Evolutionary conservation across 2,329 filamentous ascomycete species (phyloP).

Genomic region (Penicillium concentricum): DNA sequence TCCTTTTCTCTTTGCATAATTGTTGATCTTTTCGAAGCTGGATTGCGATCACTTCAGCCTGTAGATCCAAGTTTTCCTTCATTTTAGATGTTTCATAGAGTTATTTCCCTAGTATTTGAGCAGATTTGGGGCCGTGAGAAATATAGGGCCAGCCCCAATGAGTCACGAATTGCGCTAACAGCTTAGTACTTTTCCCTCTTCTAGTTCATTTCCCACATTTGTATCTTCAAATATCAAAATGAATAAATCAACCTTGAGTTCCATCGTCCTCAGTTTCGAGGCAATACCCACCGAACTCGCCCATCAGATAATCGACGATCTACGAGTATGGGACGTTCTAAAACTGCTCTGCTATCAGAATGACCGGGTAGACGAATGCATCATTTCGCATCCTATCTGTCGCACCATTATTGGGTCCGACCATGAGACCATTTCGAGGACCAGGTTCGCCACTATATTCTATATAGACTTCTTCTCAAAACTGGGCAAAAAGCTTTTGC

Average conservation of each 20-base stretch:
- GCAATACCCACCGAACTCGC: conserved; percentile 19
- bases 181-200: too few relatives aligned
- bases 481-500: neutral
- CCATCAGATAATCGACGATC: conserved; percentile 22
- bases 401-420: conserved; percentile 4
- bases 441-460: neutral
- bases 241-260: neutral
- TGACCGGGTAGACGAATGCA: conserved; percentile 3
- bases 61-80: too few relatives aligned
- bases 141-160: too few relatives aligned
- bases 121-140: too few relatives aligned
- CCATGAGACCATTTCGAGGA: neutral
- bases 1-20: conserved; percentile 29
- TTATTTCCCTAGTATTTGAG: neutral
- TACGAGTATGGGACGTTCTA: conserved; percentile 20
- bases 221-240: neutral
- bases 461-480: neutral
- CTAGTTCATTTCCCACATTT: too few relatives aligned
- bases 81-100: too few relatives aligned
- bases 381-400: conserved; percentile 12
- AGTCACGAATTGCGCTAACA: too few relatives aligned
- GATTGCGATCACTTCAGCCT: too few relatives aligned
- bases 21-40: conserved; percentile 18
- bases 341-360: conserved; percentile 11
- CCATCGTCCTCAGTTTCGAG: conserved; percentile 5